Conservation (phyloP, 2,329 filamentous ascomycete species). For the Fusarium oxysporum region DNA sequence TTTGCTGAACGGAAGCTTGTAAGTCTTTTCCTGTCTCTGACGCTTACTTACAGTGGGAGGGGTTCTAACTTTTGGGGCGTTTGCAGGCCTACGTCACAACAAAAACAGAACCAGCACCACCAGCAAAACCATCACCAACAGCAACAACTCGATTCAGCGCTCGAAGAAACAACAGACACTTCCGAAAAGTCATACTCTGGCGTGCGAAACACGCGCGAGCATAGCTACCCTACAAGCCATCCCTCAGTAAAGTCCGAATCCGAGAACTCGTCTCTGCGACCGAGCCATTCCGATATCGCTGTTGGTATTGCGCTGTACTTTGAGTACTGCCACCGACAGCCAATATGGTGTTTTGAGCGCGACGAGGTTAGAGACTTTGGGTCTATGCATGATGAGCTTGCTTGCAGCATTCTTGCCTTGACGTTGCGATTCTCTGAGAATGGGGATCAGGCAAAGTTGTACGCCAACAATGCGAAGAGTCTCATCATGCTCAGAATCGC, state of each 20-base stretch:
- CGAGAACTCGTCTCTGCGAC: conserved; percentile 46
- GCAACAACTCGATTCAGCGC: conserved; percentile 41
- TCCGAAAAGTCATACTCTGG: conserved; percentile 52
- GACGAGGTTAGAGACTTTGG: conserved; percentile 53
- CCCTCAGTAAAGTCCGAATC: conserved; percentile 45
- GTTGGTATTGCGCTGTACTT: conserved; percentile 55
- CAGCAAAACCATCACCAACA: conserved; percentile 8
- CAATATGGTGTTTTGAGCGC: conserved; percentile 60
- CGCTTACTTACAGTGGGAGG: conserved; percentile 27
- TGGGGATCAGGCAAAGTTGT: conserved; percentile 49
- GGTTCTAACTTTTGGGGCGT: conserved; percentile 43
- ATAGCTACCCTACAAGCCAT: conserved; percentile 38
- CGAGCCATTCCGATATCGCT: conserved; percentile 49
- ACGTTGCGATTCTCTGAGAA: conserved; percentile 55
- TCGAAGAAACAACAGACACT: conserved; percentile 47
- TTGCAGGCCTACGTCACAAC: conserved; percentile 43
- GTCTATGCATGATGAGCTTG: conserved; percentile 54
- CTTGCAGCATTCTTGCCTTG: conserved; percentile 55
- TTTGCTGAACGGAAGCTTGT: conserved; percentile 58
- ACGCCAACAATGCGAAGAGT: conserved; percentile 55
- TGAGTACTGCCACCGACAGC: conserved; percentile 57
- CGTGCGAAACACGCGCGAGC: conserved; percentile 45
- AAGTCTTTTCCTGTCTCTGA: conserved; percentile 15
- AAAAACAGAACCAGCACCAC: conserved; percentile 25
- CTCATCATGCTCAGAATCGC: conserved; percentile 62